Percentiles rank a stretch among this genome's conserved stretches.
phyloP scores from a whole-genome alignment of 352 stramenopile genomes.

The Pythium pyrilobum region DNA sequence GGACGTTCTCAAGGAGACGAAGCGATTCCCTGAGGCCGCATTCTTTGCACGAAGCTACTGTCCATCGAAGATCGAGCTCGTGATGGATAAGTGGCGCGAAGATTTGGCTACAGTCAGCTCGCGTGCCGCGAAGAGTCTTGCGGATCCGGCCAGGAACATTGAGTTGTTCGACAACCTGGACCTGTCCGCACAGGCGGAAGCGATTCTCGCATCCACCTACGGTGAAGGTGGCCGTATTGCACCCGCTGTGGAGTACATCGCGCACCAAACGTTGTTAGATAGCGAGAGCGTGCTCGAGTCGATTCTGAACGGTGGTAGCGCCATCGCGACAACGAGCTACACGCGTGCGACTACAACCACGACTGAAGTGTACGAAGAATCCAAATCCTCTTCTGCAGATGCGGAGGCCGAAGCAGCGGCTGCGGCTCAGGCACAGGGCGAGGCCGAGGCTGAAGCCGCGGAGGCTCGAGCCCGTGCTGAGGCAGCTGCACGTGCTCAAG shows the following conservation, averaged over 20 bases:
- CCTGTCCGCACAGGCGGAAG: constrained; percentile 92
- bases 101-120: constrained; percentile 85
- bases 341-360: not conserved
- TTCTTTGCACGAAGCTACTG: constrained; percentile 99
- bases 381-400: constrained; percentile 16
- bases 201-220: constrained; percentile 84
- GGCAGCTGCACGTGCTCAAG: constrained; percentile 15
- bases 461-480: constrained; percentile 26
- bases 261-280: constrained; percentile 54
- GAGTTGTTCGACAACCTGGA: constrained; percentile 96
- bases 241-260: constrained; percentile 75
- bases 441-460: constrained; percentile 23
- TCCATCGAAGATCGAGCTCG: constrained; percentile 92
- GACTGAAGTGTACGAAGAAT: constrained; percentile 5
- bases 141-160: constrained; percentile 88
- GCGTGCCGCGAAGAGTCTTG: constrained; percentile 93
- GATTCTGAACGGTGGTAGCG: constrained; percentile 25
- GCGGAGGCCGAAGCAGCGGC: constrained; percentile 27
- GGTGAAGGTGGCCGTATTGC: constrained; percentile 36
- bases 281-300: constrained; percentile 50
- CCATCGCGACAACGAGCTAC: constrained; percentile 6
- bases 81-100: constrained; percentile 96
- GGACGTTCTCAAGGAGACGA: constrained; percentile 93
- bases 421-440: constrained; percentile 20
- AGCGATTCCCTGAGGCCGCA: constrained; percentile 95